Conservation (phyloP, 805 yeast species). For the Saturnispora saitoi region DNA sequence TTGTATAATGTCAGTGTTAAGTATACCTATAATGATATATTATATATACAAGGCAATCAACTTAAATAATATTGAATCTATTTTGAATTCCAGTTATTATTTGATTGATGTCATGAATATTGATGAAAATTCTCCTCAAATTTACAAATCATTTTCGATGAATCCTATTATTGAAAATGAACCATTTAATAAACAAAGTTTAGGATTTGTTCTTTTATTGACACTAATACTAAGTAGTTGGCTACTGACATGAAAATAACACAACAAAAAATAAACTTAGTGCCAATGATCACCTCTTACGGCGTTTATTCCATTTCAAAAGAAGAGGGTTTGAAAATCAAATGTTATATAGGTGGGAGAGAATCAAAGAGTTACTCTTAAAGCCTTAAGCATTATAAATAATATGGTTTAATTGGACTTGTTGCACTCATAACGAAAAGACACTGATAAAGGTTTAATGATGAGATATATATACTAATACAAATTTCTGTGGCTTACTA, state of each 20-base stretch:
- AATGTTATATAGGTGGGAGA: no score
- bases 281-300: no score
- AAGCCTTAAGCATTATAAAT: no score
- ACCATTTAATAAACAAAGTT: conserved; percentile 1
- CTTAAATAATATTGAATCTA: background rate
- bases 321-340: no score
- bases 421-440: no score
- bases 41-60: background rate
- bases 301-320: no score
- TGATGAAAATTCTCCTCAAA: background rate
- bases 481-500: no score
- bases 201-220: background rate
- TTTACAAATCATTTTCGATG: conserved; percentile 1
- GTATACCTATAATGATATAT: background rate
- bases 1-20: background rate
- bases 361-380: no score
- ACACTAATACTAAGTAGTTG: background rate
- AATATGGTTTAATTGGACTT: no score
- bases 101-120: background rate
- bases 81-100: background rate
- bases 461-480: no score
- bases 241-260: background rate
- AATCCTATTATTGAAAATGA: conserved; percentile 1
- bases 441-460: no score
- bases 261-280: no score